A percentile compares a stretch with the other conserved stretches of the same genome.
phyloP scores from a whole-genome alignment of 1,284 basidiomycete species.

The Somion occarium region DNA sequence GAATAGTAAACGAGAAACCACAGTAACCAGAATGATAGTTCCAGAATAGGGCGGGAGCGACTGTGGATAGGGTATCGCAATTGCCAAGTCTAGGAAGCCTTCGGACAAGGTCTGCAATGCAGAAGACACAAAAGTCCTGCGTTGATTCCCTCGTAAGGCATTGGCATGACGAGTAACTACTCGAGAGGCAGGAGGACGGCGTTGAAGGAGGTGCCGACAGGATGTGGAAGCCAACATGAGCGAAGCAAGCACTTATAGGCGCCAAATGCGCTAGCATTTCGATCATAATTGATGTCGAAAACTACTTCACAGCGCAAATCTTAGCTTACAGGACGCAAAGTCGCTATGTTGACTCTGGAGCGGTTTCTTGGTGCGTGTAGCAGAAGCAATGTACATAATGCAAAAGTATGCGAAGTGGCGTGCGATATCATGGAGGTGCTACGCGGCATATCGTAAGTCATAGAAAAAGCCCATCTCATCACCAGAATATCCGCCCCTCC shows the following conservation, averaged over 20 bases:
- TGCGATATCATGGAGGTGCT: conserved; percentile 23
- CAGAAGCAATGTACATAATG: conserved; percentile 1
- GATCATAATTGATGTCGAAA: too few species aligned
- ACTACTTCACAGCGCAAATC: too few species aligned
- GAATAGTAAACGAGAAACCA: conserved; percentile 56
- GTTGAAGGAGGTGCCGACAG: conserved; percentile 8
- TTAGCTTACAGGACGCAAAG: too few species aligned
- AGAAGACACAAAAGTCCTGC: conserved; percentile 32
- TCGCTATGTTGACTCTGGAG: not conserved
- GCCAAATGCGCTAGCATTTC: not conserved
- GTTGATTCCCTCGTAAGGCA: too few species aligned
- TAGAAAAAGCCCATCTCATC: conserved; percentile 10
- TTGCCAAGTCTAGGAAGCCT: conserved; percentile 58
- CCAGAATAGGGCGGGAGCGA: conserved; percentile 67
- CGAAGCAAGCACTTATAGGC: not conserved
- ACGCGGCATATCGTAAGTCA: conserved; percentile 27
- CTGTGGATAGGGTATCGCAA: conserved; percentile 64
- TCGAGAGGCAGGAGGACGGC: conserved; percentile 6
- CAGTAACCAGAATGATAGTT: conserved; percentile 73
- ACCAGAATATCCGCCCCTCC: conserved; percentile 1
- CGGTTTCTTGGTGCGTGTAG: not conserved
- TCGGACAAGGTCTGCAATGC: conserved; percentile 38
- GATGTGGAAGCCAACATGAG: conserved; percentile 4
- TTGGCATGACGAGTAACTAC: too few species aligned
- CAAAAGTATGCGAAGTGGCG: conserved; percentile 6